Conservation (phyloP, 805 yeast genomes). For the Cyberlindnera suaveolens region DNA sequence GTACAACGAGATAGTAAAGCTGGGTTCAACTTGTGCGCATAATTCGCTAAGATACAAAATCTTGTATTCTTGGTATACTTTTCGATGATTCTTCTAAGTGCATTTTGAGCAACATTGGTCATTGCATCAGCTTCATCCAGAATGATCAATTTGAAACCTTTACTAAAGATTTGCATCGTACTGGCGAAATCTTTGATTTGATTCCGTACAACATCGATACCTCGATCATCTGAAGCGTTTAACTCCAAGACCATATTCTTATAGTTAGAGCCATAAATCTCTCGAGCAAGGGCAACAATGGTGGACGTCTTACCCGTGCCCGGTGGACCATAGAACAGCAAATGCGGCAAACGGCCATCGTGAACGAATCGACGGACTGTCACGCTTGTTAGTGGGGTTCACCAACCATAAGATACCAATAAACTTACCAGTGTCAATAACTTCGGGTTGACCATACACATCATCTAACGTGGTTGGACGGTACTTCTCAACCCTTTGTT, state of each 20-base stretch:
- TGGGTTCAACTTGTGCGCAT: constrained; percentile 92
- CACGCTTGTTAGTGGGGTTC: neutral
- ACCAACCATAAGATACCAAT: neutral
- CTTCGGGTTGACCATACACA: constrained; percentile 86
- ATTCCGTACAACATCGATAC: constrained; percentile 96
- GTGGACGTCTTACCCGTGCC: constrained; percentile 93
- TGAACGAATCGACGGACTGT: constrained; percentile 71
- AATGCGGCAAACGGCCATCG: constrained; percentile 82
- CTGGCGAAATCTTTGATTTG: constrained; percentile 95
- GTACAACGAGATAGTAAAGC: constrained; percentile 94
- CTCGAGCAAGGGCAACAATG: constrained; percentile 79
- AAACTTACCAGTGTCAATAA: constrained; percentile 54
- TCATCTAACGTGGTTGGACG: constrained; percentile 82
- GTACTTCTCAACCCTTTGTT: constrained; percentile 82
- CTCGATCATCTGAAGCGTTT: constrained; percentile 96
- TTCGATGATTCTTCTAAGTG: constrained; percentile 74
- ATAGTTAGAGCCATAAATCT: constrained; percentile 77
- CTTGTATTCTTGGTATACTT: constrained; percentile 92
- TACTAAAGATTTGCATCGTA: constrained; percentile 85
- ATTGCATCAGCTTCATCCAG: constrained; percentile 95
- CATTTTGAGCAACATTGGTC: constrained; percentile 84
- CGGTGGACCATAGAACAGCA: constrained; percentile 92
- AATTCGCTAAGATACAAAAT: constrained; percentile 92
- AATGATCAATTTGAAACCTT: constrained; percentile 84
- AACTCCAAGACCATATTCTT: constrained; percentile 88